Conservation (phyloP, 768 basidiomycete genomes). For the Hemileccinum rubropunctum region DNA sequence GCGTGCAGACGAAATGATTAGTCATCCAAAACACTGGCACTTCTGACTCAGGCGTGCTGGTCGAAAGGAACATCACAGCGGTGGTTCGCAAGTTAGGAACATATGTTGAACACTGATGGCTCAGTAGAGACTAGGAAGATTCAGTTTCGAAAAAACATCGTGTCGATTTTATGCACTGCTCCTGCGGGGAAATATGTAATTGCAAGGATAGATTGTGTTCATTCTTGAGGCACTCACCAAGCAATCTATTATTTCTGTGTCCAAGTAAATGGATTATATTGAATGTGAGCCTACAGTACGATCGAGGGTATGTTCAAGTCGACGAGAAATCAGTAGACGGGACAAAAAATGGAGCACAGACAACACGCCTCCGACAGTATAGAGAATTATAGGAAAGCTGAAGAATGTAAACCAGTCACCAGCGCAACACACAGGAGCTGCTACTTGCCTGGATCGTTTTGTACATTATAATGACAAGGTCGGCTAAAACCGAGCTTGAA, state of each 20-base stretch:
- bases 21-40: slow-evolving; percentile 1
- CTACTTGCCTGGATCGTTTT: slow-evolving; percentile 25
- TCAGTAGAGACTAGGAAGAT: no score
- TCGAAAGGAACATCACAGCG: no score
- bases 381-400: slow-evolving; percentile 16
- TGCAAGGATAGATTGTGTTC: not conserved
- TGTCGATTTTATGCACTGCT: no score
- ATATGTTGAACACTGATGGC: no score
- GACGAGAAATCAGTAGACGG: not conserved
- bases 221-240: slow-evolving; percentile 10
- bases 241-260: not conserved
- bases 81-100: no score
- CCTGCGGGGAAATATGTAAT: not conserved
- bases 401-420: not conserved
- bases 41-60: no score
- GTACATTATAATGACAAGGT: slow-evolving; percentile 19
- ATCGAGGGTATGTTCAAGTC: not conserved
- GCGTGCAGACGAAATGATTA: slow-evolving; percentile 2
- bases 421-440: not conserved
- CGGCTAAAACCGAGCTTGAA: slow-evolving; percentile 5
- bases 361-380: not conserved
- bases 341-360: slow-evolving; percentile 1
- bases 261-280: slow-evolving; percentile 3
- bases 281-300: slow-evolving; percentile 1
- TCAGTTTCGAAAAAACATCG: no score